Evolutionary conservation across 2,329 filamentous ascomycete genomes (phyloP).

Genomic region (Rhytidhysteron rufulum): DNA sequence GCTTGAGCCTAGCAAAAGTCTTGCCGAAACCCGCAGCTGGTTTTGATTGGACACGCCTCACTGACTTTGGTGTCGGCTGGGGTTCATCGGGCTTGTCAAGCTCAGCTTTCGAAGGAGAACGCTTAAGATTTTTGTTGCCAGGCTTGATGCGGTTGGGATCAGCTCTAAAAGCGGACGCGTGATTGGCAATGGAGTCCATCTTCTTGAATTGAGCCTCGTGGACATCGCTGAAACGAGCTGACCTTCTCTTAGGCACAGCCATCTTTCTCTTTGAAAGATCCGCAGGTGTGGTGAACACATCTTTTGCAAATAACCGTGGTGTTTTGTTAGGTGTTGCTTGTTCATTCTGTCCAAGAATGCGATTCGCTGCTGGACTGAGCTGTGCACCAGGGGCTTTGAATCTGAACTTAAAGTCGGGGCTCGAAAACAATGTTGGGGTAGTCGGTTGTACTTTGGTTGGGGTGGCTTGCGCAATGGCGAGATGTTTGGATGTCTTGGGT

Average conservation of each 20-base stretch:
- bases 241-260: conserved; percentile 73
- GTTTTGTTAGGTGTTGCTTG: conserved; percentile 51
- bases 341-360: conserved; percentile 63
- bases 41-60: conserved; percentile 57
- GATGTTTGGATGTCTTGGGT: conserved; percentile 36
- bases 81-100: conserved; percentile 36
- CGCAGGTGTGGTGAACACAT: conserved; percentile 31
- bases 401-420: conserved; percentile 63
- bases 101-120: conserved; percentile 44
- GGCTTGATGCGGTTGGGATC: conserved; percentile 54
- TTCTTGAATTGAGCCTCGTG: conserved; percentile 91
- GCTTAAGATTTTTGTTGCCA: conserved; percentile 22
- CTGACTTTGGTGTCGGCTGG: conserved; percentile 31
- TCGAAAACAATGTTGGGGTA: conserved; percentile 22
- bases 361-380: conserved; percentile 59
- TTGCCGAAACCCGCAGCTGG: conserved; percentile 46
- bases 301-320: conserved; percentile 24
- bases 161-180: conserved; percentile 73
- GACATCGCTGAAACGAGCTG: conserved; percentile 74
- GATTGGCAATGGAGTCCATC: conserved; percentile 92
- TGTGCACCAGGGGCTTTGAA: conserved; percentile 53
- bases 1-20: conserved; percentile 30
- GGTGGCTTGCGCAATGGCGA: conserved; percentile 53
- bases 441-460: conserved; percentile 53
- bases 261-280: conserved; percentile 62